Conservation (phyloP, 106 monocot species). For the Phalaenopsis aphrodite region DNA sequence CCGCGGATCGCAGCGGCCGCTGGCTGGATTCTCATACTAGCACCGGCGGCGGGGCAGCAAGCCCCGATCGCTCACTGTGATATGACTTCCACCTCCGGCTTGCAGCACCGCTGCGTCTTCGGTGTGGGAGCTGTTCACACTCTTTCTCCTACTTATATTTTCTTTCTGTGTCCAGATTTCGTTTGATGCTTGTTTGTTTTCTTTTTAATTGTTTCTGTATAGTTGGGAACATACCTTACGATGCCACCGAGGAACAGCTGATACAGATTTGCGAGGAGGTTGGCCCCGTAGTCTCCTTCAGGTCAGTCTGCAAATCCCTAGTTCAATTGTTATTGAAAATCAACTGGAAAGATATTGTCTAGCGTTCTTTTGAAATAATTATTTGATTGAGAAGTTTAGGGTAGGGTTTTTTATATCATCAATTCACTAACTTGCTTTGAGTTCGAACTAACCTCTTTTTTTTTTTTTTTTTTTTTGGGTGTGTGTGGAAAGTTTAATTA, state of each 20-base stretch:
- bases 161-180: background rate
- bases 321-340: background rate
- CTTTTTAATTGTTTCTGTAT: slow-evolving; percentile 1
- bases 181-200: background rate
- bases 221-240: slow-evolving; percentile 99
- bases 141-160: background rate
- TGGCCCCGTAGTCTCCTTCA: slow-evolving; percentile 93
- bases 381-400: background rate
- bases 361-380: background rate
- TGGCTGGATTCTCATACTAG: background rate
- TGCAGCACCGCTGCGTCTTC: slow-evolving; percentile 85
- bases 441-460: background rate
- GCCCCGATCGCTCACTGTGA: background rate
- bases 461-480: background rate
- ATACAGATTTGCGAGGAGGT: slow-evolving; percentile 95
- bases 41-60: background rate
- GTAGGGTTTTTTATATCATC: background rate
- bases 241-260: slow-evolving; percentile 90
- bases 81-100: slow-evolving; percentile 49
- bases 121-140: slow-evolving; percentile 27
- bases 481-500: background rate
- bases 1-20: background rate
- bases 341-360: background rate
- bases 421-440: background rate
- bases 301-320: slow-evolving; percentile 28